Evolutionary conservation across 108 stramenopile genomes (phyloP).

Genomic region (Bacterosira constricta): DNA sequence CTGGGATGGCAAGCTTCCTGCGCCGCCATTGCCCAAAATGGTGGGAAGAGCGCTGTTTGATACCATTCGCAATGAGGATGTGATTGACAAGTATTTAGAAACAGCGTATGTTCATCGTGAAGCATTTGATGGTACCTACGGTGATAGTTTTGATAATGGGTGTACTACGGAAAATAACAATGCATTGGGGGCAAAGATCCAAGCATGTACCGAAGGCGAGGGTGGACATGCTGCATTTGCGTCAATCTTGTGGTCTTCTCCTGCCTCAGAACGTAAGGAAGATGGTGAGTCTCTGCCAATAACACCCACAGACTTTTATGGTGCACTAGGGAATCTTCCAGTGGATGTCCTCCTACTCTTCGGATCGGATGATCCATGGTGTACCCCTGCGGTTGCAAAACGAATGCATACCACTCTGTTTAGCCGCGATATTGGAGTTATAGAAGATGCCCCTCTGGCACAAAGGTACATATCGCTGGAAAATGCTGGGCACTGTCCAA

Average conservation of each 20-base stretch:
- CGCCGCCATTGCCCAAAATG: constrained; percentile 58
- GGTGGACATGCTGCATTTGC: constrained; percentile 90
- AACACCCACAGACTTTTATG: constrained; percentile 43
- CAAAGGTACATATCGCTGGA: constrained; percentile 70
- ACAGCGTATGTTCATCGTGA: constrained; percentile 50
- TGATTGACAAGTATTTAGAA: constrained; percentile 71
- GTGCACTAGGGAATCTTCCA: constrained; percentile 44
- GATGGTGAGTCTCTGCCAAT: background rate
- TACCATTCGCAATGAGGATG: constrained; percentile 59
- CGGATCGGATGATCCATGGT: constrained; percentile 84
- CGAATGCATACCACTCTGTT: constrained; percentile 54
- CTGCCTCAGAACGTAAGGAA: constrained; percentile 35
- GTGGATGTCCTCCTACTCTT: constrained; percentile 76
- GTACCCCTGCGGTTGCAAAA: constrained; percentile 54
- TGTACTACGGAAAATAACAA: constrained; percentile 17
- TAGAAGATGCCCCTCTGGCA: background rate
- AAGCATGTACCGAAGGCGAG: constrained; percentile 70
- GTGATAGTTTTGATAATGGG: constrained; percentile 10
- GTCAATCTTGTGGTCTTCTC: constrained; percentile 77
- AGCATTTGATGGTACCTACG: constrained; percentile 59
- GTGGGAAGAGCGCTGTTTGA: constrained; percentile 76
- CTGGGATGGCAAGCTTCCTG: constrained; percentile 72
- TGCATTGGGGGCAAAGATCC: constrained; percentile 43
- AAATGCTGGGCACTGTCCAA: constrained; percentile 84
- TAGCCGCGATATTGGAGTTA: background rate